phyloP scores from a whole-genome alignment of 805 yeast species.

The Candida taoyuanica region DNA sequence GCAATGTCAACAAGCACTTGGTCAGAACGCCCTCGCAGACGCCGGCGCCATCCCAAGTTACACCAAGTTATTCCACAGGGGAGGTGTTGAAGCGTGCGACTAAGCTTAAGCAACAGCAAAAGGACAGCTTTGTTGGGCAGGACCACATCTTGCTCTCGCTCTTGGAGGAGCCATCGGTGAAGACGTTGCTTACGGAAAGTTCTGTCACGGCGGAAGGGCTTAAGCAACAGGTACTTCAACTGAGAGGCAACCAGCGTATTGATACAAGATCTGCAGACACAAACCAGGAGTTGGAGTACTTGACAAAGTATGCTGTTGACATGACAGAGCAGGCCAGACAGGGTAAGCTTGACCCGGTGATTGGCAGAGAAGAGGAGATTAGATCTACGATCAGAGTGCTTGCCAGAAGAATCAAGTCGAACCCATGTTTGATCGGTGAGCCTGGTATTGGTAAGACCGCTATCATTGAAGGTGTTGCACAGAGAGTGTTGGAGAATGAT shows the following conservation, averaged over 20 bases:
- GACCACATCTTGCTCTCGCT: slow-evolving; percentile 88
- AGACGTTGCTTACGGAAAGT: slow-evolving; percentile 67
- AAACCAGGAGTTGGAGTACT: slow-evolving; percentile 74
- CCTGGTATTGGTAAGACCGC: slow-evolving; percentile 99
- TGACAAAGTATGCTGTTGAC: slow-evolving; percentile 87
- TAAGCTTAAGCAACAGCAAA: slow-evolving; percentile 79
- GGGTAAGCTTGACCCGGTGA: slow-evolving; percentile 96
- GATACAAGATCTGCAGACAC: slow-evolving; percentile 95
- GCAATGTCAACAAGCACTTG: slow-evolving; percentile 73
- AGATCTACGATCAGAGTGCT: slow-evolving; percentile 90
- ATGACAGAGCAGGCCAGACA: slow-evolving; percentile 89
- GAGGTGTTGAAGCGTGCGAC: slow-evolving; percentile 69
- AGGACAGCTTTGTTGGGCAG: slow-evolving; percentile 88
- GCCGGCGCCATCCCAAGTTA: slow-evolving; percentile 83
- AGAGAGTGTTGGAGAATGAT: slow-evolving; percentile 91
- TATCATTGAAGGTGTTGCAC: slow-evolving; percentile 98
- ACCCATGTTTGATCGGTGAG: slow-evolving; percentile 95
- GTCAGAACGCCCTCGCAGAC: slow-evolving; percentile 83
- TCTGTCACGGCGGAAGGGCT: slow-evolving; percentile 64
- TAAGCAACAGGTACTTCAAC: slow-evolving; percentile 68
- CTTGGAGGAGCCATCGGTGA: slow-evolving; percentile 69
- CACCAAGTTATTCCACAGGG: slow-evolving; percentile 72
- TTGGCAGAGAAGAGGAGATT: slow-evolving; percentile 98
- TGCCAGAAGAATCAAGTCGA: slow-evolving; percentile 96
- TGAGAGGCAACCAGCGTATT: slow-evolving; percentile 88